These are phyloP conservation scores for Alternaria novae-zelandiae DNA, from an alignment of 2,329 filamentous ascomycete species.

Conservation along the genomic window DNA sequence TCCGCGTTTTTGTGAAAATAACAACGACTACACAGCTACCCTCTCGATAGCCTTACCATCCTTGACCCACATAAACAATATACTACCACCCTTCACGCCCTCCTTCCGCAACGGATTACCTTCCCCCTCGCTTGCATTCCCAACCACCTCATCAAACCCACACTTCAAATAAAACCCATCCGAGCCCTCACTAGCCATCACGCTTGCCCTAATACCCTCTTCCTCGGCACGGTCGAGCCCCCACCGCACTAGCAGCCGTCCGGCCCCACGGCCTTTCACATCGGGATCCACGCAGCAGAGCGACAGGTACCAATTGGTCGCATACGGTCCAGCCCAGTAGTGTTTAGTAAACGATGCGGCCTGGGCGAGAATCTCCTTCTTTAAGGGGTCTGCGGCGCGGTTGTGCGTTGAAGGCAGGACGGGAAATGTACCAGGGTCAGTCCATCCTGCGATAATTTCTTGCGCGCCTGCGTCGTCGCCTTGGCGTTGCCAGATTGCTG, in stretches of 20 bases:
- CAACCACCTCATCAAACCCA: constrained; percentile 44
- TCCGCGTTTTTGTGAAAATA: no score
- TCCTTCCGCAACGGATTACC: constrained; percentile 35
- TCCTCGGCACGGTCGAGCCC: constrained; percentile 48
- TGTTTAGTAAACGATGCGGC: constrained; percentile 15
- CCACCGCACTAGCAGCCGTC: constrained; percentile 51
- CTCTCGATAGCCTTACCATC: no score
- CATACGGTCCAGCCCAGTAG: constrained; percentile 14
- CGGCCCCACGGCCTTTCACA: constrained; percentile 48
- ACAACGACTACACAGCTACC: no score
- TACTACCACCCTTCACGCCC: constrained; percentile 37
- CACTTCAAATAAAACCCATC: constrained; percentile 50
- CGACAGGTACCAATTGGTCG: not conserved
- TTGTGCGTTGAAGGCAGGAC: constrained; percentile 9
- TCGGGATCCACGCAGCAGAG: constrained; percentile 49
- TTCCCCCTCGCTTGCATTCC: constrained; percentile 41
- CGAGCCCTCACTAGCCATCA: constrained; percentile 41
- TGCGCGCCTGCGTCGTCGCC: constrained; percentile 22
- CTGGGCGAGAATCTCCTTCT: constrained; percentile 8
- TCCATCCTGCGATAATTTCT: constrained; percentile 5
- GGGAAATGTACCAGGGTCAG: constrained; percentile 6
- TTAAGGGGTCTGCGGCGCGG: constrained; percentile 25
- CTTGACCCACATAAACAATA: constrained; percentile 42
- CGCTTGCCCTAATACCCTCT: constrained; percentile 49
- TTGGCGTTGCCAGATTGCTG: constrained; percentile 31